A percentile compares a stretch with the other conserved stretches of the same genome.
Conservation (phyloP, 352 stramenopile species). For the Lagenidium giganteum region DNA sequence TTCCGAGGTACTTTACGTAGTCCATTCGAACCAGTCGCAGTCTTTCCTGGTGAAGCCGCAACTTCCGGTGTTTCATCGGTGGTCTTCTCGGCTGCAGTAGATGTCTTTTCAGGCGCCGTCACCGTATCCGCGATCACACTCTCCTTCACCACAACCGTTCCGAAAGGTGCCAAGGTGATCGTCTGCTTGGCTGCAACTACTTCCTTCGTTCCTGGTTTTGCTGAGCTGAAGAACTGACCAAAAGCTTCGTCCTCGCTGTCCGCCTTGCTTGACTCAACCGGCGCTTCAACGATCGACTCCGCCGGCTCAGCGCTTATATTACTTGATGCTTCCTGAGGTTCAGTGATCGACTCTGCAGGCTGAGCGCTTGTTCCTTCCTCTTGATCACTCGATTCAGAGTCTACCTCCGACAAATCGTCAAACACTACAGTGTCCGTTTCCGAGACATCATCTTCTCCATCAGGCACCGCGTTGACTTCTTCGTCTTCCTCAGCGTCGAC, state of each 20-base stretch:
- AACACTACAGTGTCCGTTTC: constrained; percentile 9
- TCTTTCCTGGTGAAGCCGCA: neutral
- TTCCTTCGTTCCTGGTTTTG: constrained; percentile 1
- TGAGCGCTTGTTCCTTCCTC: neutral
- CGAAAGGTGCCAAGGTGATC: neutral
- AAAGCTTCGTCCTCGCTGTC: neutral
- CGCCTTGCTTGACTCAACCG: neutral
- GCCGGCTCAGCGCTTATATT: neutral
- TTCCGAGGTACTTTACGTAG: constrained; percentile 8
- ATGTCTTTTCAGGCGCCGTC: neutral
- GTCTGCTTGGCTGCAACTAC: neutral
- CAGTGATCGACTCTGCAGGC: neutral
- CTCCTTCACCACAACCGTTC: neutral
- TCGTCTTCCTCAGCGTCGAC: neutral
- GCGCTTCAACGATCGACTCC: too few species aligned
- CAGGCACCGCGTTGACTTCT: constrained; percentile 1
- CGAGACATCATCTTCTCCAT: neutral
- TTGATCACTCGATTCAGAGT: constrained; percentile 14
- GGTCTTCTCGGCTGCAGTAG: neutral
- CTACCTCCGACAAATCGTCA: constrained; percentile 16
- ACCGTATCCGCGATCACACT: neutral
- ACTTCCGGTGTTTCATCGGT: neutral
- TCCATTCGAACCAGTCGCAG: constrained; percentile 12
- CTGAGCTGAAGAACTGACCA: constrained; percentile 12
- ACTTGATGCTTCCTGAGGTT: constrained; percentile 3